A percentile compares a stretch with the other conserved stretches of the same genome.
Evolutionary conservation across 441 rosid genomes (phyloP).

Genomic region (Bocquillonia castaneifolia): DNA sequence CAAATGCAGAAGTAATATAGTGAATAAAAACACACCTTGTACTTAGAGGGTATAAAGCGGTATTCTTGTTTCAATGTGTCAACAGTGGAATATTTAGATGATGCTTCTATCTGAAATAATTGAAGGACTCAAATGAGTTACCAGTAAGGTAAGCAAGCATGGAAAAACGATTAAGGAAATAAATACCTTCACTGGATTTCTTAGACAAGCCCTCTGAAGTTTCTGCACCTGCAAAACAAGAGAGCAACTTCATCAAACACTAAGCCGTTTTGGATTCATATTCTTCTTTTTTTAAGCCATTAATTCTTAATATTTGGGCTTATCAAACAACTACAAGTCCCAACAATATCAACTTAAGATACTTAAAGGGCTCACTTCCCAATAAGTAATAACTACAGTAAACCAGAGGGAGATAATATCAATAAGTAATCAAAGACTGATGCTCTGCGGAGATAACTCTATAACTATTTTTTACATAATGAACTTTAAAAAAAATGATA

Average conservation of each 20-base stretch:
- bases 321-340: too few relatives aligned
- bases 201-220: constrained; percentile 90
- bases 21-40: constrained; percentile 53
- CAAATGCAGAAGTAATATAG: constrained; percentile 4
- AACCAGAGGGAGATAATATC: too few relatives aligned
- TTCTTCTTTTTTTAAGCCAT: too few relatives aligned
- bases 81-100: constrained; percentile 86
- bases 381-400: too few relatives aligned
- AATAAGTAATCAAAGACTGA: too few relatives aligned
- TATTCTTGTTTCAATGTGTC: constrained; percentile 85
- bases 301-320: too few relatives aligned
- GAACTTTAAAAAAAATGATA: too few relatives aligned
- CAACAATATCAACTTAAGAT: too few relatives aligned
- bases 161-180: not conserved
- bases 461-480: too few relatives aligned
- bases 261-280: constrained; percentile 10
- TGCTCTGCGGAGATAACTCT: too few relatives aligned
- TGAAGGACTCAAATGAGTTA: constrained; percentile 13
- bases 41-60: constrained; percentile 67
- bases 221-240: constrained; percentile 57
- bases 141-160: not conserved
- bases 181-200: constrained; percentile 86
- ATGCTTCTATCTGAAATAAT: constrained; percentile 71
- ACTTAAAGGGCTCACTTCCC: too few relatives aligned
- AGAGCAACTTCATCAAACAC: constrained; percentile 17